Conservation (phyloP, 192 early-diverging fungal species). For the Ambispora gerdemannii region DNA sequence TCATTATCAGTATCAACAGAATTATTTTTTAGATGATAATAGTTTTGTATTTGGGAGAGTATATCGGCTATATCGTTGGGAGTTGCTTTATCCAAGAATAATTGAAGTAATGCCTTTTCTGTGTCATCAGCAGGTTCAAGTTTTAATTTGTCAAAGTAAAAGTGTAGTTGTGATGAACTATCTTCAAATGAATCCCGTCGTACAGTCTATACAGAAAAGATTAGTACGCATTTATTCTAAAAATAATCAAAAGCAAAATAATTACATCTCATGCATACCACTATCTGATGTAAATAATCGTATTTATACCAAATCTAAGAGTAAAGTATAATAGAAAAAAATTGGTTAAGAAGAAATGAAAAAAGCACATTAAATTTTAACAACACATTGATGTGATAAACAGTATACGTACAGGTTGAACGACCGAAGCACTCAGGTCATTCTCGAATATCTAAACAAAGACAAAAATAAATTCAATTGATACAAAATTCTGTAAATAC, state of each 20-base stretch:
- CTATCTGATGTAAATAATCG: background rate
- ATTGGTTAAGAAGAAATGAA: background rate
- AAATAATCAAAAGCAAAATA: background rate
- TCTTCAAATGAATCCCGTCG: slow-evolving; percentile 21
- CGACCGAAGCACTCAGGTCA: slow-evolving; percentile 17
- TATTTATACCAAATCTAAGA: slow-evolving; percentile 25
- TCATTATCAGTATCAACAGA: background rate
- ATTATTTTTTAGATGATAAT: background rate
- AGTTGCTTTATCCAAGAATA: slow-evolving; percentile 15
- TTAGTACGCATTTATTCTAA: background rate
- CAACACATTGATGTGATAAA: background rate
- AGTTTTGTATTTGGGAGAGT: background rate
- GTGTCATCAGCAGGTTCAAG: slow-evolving; percentile 18
- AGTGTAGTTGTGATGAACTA: slow-evolving; percentile 17
- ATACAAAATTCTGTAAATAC: too few relatives aligned
- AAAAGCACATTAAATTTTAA: background rate
- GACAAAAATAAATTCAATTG: too few relatives aligned
- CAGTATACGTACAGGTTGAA: slow-evolving; percentile 27
- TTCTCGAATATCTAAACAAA: slow-evolving; percentile 20
- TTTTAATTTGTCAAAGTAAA: slow-evolving; percentile 15
- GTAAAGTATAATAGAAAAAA: background rate
- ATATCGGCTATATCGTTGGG: slow-evolving; percentile 16
- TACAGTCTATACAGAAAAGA: background rate
- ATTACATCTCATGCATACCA: background rate
- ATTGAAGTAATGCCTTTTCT: slow-evolving; percentile 8